A percentile compares a stretch with the other conserved stretches of the same genome.
These are phyloP conservation scores for Tuber borchii DNA, from an alignment of 495 filamentous ascomycete species.

Conservation along the genomic window DNA sequence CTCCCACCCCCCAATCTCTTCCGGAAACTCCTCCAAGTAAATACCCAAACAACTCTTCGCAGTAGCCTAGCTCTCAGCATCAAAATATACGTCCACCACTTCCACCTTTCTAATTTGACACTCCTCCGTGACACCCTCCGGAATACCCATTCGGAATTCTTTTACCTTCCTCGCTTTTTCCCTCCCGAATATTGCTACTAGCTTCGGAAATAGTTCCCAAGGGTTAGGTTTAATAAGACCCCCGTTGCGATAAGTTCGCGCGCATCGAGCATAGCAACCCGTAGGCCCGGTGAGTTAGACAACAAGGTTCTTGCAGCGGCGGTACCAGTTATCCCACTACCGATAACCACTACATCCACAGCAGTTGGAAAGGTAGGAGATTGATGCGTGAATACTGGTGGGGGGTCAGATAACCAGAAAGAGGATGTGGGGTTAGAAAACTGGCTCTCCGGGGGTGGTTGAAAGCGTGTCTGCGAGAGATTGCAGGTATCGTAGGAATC, in stretches of 20 bases:
- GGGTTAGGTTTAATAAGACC: slow-evolving; percentile 46
- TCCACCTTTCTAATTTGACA: slow-evolving; percentile 40
- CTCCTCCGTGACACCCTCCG: slow-evolving; percentile 32
- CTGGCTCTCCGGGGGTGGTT: slow-evolving; percentile 43
- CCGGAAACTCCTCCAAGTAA: slow-evolving; percentile 43
- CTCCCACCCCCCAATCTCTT: slow-evolving; percentile 33
- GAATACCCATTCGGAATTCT: slow-evolving; percentile 42
- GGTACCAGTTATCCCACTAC: slow-evolving; percentile 59
- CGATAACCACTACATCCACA: slow-evolving; percentile 55
- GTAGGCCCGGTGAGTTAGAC: slow-evolving; percentile 11
- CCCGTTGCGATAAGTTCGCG: slow-evolving; percentile 44
- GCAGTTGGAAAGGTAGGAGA: slow-evolving; percentile 46
- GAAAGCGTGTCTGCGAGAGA: not conserved
- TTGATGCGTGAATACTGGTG: slow-evolving; percentile 48
- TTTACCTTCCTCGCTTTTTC: slow-evolving; percentile 40
- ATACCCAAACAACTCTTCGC: slow-evolving; percentile 41
- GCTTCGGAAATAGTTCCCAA: slow-evolving; percentile 40
- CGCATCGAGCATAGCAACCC: slow-evolving; percentile 45
- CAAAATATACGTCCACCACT: slow-evolving; percentile 44
- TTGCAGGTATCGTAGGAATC: not conserved
- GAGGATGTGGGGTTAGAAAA: slow-evolving; percentile 50
- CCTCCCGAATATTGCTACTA: slow-evolving; percentile 37
- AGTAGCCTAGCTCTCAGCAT: slow-evolving; percentile 42
- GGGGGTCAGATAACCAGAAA: slow-evolving; percentile 54
- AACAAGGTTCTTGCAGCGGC: slow-evolving; percentile 52